A percentile compares a stretch with the other conserved stretches of the same genome.
Conservation (phyloP, 495 filamentous ascomycete species). For the Neurospora cerealis region DNA sequence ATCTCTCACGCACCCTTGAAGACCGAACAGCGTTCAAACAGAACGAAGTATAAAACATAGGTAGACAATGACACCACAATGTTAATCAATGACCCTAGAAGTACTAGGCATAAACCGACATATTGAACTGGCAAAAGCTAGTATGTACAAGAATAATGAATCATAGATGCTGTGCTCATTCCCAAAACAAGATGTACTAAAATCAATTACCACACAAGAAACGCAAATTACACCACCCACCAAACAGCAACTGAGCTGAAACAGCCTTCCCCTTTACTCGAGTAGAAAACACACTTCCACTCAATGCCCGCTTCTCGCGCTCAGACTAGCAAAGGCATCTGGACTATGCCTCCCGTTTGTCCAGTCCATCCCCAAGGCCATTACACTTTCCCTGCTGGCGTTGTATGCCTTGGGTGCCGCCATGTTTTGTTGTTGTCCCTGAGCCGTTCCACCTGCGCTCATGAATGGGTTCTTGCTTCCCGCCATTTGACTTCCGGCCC, state of each 20-base stretch:
- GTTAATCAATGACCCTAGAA: background rate
- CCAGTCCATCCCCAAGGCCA: constrained; percentile 57
- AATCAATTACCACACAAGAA: background rate
- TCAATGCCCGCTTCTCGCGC: constrained; percentile 37
- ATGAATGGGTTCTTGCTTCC: constrained; percentile 42
- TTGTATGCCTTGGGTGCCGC: constrained; percentile 36
- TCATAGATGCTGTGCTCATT: background rate
- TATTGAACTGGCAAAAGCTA: background rate
- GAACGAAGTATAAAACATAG: background rate
- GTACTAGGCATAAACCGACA: background rate
- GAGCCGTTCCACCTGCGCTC: constrained; percentile 6
- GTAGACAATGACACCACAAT: background rate
- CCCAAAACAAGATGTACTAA: background rate
- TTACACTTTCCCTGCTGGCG: constrained; percentile 83
- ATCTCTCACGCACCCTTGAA: background rate
- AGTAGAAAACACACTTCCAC: background rate
- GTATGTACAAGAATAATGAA: background rate
- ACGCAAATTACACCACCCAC: background rate
- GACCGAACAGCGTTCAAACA: background rate
- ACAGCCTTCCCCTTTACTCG: background rate
- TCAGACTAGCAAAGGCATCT: constrained; percentile 94
- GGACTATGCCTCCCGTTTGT: constrained; percentile 80
- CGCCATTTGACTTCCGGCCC: constrained; percentile 14
- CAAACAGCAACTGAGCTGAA: background rate
- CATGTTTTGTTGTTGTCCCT: constrained; percentile 2